Percentiles rank a stretch among this genome's conserved stretches.
Evolutionary conservation across 2,329 filamentous ascomycete genomes (phyloP).

Genomic region (Aspergillus sp.): DNA sequence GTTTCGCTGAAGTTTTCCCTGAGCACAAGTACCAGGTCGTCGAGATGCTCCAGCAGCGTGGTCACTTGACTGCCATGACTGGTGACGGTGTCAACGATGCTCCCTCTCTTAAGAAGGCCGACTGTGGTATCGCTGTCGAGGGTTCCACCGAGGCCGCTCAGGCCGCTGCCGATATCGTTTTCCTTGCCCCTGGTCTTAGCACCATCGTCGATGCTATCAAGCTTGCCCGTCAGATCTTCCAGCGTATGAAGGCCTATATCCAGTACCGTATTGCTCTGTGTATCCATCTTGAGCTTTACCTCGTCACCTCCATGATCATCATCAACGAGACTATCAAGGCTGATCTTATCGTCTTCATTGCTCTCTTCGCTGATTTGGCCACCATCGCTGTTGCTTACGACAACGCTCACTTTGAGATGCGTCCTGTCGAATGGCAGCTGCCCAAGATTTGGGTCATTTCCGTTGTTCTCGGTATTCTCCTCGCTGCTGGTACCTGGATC

Average conservation of each 20-base stretch:
- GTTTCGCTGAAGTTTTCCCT: slow-evolving; percentile 75
- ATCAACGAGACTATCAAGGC: slow-evolving; percentile 75
- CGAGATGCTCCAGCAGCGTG: slow-evolving; percentile 75
- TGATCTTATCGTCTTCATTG: slow-evolving; percentile 78
- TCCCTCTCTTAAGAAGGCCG: slow-evolving; percentile 73
- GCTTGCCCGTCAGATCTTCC: slow-evolving; percentile 75
- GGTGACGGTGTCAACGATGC: slow-evolving; percentile 78
- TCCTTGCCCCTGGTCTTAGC: slow-evolving; percentile 72
- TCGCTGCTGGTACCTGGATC: slow-evolving; percentile 74
- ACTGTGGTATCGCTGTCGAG: slow-evolving; percentile 75
- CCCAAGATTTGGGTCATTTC: slow-evolving; percentile 79
- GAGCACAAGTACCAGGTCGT: slow-evolving; percentile 79
- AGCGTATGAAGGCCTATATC: slow-evolving; percentile 78
- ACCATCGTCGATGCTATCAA: slow-evolving; percentile 76
- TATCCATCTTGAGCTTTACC: slow-evolving; percentile 75
- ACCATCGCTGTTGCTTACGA: slow-evolving; percentile 80
- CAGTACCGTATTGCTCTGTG: slow-evolving; percentile 78
- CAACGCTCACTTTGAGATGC: slow-evolving; percentile 74
- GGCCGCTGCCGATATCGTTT: slow-evolving; percentile 74
- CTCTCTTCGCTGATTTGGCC: slow-evolving; percentile 77
- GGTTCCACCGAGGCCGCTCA: slow-evolving; percentile 73
- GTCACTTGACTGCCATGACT: slow-evolving; percentile 75
- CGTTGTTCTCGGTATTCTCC: slow-evolving; percentile 63
- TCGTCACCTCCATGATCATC: slow-evolving; percentile 78
- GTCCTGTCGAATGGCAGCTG: slow-evolving; percentile 79